Evolutionary conservation across 73 alveolate species (phyloP), one percentile per base, ranked within the genome.

Genomic region (Uronychia binucleata): DNA sequence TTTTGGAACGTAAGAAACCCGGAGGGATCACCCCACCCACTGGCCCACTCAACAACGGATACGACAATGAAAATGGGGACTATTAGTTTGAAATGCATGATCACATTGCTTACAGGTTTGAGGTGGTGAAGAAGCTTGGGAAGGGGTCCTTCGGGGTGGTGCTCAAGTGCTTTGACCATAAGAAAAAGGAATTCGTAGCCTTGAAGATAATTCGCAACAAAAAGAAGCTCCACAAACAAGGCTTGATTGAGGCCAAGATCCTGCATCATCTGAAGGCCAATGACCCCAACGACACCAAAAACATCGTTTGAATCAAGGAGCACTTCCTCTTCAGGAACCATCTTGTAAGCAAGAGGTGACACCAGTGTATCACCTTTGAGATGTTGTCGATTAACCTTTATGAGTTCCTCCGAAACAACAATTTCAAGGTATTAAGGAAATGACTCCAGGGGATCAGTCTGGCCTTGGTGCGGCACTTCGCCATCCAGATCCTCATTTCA

Each of bases 91-190:
- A 78, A 86, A 46, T 74, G 29, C 85, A 89, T 31, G 99, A 97
- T 75, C 95, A 93, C 77, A 84, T 97, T 46, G 67, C 67, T 46
- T 46, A 97, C 79, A 82, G 98, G 82, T 97, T 86, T 93, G 98
- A 97, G 81, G 83, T 97, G 34, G 59, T 97, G 14, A 92, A 97
- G 75, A 85, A 81, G 58, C 76, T 97, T 57, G 99, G 99, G 46
- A 93, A 96, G 79, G 99, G 99, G 0, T 87, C 98, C 14, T 97
- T 95, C 88, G 99, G 99, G n/a, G 87, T 80, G 34, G 98, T 97
- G 13, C 59, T 89, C 60, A 96, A 93, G 90, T 94, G 96, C 26
- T 81, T 75, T 83, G 99, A 97, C 89, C 96, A 97, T 60, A 88
- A 93, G 75, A 79, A 82, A 28, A 90, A 92, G 28, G 96, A 90